Evolutionary conservation across 768 basidiomycete species (phyloP).

Genomic region (Hygrophorus pudorinus): DNA sequence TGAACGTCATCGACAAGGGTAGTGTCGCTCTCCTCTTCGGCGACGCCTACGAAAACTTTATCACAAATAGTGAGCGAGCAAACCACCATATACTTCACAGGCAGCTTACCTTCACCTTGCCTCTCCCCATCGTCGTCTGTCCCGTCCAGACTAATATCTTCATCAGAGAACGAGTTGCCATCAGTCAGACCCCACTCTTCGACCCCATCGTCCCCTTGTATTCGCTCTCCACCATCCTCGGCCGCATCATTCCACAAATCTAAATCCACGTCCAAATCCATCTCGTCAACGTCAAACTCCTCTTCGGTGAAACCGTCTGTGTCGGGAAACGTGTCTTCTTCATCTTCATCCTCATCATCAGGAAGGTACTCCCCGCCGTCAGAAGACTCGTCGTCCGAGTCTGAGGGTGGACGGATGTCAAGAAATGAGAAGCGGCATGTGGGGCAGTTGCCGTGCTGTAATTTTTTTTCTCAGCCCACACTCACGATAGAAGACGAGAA

Average conservation of each 20-base stretch:
- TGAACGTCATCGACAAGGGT: background rate
- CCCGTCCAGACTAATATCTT: constrained; percentile 9
- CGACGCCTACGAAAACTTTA: too few relatives aligned
- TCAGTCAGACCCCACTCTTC: constrained; percentile 1
- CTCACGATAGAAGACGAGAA: background rate
- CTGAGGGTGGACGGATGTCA: constrained; percentile 37
- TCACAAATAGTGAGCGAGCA: too few relatives aligned
- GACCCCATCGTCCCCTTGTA: constrained; percentile 14
- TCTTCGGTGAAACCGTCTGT: constrained; percentile 29
- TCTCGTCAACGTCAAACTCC: constrained; percentile 18
- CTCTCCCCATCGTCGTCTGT: constrained; percentile 7
- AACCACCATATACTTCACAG: background rate
- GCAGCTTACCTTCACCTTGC: background rate
- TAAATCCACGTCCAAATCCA: constrained; percentile 14
- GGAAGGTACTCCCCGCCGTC: constrained; percentile 63
- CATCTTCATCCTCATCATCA: constrained; percentile 39
- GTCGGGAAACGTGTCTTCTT: constrained; percentile 37
- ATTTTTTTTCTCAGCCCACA: background rate
- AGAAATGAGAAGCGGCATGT: constrained; percentile 54
- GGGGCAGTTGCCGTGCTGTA: constrained; percentile 63
- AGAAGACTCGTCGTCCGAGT: constrained; percentile 54
- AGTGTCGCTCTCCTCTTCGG: too few relatives aligned
- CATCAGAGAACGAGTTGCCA: constrained; percentile 11
- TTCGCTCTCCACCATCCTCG: background rate
- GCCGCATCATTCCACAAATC: constrained; percentile 14